Base-by-base conservation (phyloP, 2,329 filamentous ascomycete species). In the Neodidymelliopsis sp. region DNA sequence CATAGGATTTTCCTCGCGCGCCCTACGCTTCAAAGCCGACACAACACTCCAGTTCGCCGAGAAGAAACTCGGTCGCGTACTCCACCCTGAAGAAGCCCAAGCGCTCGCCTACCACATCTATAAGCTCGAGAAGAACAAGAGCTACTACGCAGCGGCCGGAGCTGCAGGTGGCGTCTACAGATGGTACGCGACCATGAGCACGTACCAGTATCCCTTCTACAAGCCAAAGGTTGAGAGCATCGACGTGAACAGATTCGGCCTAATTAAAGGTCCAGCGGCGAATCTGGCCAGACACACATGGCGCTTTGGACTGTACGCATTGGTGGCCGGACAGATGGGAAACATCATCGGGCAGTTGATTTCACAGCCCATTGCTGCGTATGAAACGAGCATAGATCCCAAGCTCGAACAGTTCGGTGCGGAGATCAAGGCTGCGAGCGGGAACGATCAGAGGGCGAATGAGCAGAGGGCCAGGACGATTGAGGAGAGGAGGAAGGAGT, bases 11-110 rank as follows among this genome's bases (percentile, higher is more conserved):
- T 67, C 70, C 4, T 46, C 56, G 3, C 37, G 56, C 3, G 54
- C 58, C 2, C 43, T 64, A 1, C 63, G 63, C 46, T 62, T 62
- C 53, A 69, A 66, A 36, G 56, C 72, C 4, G 63, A 67, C 24
- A 57, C 62, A 2, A 68, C 63, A 1, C 63, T 78, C 23, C 57
- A 64, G 39, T 60, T 65, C 54, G 63, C 61, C 35, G 53, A 70
- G 59, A 51, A 63, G 22, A 61, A 72, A 10, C 44, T 78, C 8
- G 62, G 69, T 4, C 70, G 77, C 9, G 63, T 70, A 1, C 38
- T 78, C 10, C 66, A 65, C 5, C 63, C 70, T 15, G 71, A 75
- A 10, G 77, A 79, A 59, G 66, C 72, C 6, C 73, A 77, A 39
- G 74, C 75, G 0, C 57, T 79, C 10, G 71, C 74, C 9, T 72